phyloP scores from a whole-genome alignment of 176 grass and related monocot genomes.

The Elymus sibiricus region DNA sequence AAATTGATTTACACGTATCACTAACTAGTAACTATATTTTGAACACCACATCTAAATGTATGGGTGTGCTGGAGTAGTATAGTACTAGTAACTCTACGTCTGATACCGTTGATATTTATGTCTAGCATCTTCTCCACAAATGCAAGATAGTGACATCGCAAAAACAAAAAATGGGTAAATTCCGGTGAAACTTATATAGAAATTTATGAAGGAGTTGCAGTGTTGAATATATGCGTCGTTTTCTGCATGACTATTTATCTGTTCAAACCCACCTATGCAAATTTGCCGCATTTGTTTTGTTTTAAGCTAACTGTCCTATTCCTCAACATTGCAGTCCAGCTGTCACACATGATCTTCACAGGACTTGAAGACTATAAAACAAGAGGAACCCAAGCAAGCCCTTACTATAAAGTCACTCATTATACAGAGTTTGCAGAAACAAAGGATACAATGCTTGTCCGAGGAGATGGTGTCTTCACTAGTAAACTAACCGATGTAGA shows the following conservation, averaged over 20 bases:
- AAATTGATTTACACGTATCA: not conserved
- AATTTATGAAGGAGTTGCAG: not conserved
- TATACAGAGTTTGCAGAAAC: conserved; percentile 81
- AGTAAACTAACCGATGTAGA: conserved; percentile 75
- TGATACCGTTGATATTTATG: not conserved
- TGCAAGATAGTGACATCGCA: not conserved
- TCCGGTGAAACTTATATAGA: no score
- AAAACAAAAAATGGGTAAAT: not conserved
- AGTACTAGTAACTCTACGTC: not conserved
- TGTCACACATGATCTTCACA: conserved; percentile 88
- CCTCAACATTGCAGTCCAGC: conserved; percentile 52
- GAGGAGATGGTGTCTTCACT: conserved; percentile 84
- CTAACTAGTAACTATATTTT: not conserved
- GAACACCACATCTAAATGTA: not conserved
- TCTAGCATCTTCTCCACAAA: not conserved
- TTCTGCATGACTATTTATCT: not conserved
- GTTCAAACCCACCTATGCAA: not conserved
- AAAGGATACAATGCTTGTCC: conserved; percentile 65
- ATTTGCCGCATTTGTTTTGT: not conserved
- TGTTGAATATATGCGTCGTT: not conserved
- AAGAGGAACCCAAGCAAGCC: conserved; percentile 91
- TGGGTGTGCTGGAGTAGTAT: not conserved
- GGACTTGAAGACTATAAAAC: conserved; percentile 96
- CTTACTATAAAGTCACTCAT: conserved; percentile 67
- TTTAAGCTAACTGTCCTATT: not conserved